Conservation (phyloP, 2,329 filamentous ascomycete species). For the Colletotrichum sp. region DNA sequence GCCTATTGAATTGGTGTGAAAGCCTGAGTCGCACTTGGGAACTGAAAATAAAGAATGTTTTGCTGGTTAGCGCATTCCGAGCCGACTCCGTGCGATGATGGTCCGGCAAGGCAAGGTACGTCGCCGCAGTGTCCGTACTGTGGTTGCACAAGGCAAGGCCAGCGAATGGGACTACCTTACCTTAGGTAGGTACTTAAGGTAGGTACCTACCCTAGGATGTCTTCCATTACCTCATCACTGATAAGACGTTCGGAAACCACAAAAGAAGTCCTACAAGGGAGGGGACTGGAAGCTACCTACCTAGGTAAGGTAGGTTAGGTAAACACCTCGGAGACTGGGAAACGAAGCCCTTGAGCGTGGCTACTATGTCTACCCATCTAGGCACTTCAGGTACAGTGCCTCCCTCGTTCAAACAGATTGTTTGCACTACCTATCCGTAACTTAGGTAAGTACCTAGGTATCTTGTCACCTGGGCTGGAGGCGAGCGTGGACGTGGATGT, state of each 20-base stretch:
- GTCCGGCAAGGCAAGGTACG: neutral
- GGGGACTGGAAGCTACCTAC: neutral
- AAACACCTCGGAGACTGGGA: too few relatives aligned
- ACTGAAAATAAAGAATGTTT: neutral
- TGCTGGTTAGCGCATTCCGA: neutral
- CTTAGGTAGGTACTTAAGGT: neutral
- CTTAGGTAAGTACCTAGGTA: too few relatives aligned
- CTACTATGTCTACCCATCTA: neutral
- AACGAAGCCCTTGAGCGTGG: neutral
- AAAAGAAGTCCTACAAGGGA: neutral
- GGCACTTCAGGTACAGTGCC: neutral
- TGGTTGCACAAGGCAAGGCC: neutral
- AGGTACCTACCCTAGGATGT: neutral
- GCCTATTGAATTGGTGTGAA: neutral
- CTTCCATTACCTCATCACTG: neutral
- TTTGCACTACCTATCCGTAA: neutral
- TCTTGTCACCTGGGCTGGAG: neutral
- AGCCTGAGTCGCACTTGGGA: neutral
- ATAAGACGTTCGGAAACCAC: neutral
- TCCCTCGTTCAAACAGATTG: neutral
- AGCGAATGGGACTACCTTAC: neutral
- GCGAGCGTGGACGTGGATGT: neutral
- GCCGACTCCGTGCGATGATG: neutral
- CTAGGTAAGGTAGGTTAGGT: too few relatives aligned
- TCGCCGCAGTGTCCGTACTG: neutral